These are phyloP conservation scores for Saccharomycopsis javanensis DNA, from an alignment of 805 yeast species.

Conservation along the genomic window DNA sequence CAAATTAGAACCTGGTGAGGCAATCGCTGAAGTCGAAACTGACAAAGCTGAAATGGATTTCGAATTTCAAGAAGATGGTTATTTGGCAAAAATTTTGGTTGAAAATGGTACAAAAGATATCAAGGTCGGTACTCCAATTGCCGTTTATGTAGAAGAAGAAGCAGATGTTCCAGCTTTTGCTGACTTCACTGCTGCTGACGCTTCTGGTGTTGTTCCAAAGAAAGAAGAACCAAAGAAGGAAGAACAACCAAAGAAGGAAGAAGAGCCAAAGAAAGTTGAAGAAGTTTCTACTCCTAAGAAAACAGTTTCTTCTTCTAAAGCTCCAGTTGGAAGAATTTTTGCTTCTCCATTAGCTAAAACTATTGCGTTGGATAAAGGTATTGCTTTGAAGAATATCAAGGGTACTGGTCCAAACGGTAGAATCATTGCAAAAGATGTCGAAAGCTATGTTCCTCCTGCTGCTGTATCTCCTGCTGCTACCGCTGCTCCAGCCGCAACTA, in stretches of 20 bases:
- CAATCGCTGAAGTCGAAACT: slow-evolving; percentile 93
- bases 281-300: slow-evolving; percentile 28
- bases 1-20: slow-evolving; percentile 80
- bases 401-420: slow-evolving; percentile 97
- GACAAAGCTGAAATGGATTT: slow-evolving; percentile 81
- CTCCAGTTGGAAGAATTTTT: slow-evolving; percentile 58
- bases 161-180: slow-evolving; percentile 82
- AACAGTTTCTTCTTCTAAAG: slow-evolving; percentile 27
- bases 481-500: slow-evolving; percentile 38
- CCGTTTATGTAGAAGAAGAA: slow-evolving; percentile 85
- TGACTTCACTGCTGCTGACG: slow-evolving; percentile 75
- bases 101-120: slow-evolving; percentile 71
- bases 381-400: slow-evolving; percentile 70
- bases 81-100: slow-evolving; percentile 61
- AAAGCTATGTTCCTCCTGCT: slow-evolving; percentile 38
- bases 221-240: slow-evolving; percentile 22
- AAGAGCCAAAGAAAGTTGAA: slow-evolving; percentile 27
- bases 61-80: slow-evolving; percentile 88
- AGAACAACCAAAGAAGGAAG: slow-evolving; percentile 21
- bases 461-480: slow-evolving; percentile 32
- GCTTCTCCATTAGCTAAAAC: slow-evolving; percentile 95
- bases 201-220: slow-evolving; percentile 38
- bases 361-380: slow-evolving; percentile 85
- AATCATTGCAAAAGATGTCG: slow-evolving; percentile 85
- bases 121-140: slow-evolving; percentile 93